Evolutionary conservation across 208 protist species (phyloP).

Genomic region (Leishmania lainsoni): DNA sequence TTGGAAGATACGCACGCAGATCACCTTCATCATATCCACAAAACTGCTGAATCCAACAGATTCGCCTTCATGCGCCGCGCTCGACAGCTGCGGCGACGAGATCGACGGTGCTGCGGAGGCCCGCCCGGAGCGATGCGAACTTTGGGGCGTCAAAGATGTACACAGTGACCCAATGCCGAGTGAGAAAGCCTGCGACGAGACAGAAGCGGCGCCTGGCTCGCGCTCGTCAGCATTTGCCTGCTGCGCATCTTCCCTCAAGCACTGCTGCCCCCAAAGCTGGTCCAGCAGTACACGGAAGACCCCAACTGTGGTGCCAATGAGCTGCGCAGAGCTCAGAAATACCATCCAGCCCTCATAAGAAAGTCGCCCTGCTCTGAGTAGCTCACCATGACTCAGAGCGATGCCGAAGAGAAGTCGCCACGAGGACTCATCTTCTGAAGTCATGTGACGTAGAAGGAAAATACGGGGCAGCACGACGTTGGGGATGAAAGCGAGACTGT

Average conservation of each 20-base stretch:
- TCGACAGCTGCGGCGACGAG: neutral
- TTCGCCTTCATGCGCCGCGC: neutral
- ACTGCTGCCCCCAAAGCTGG: conserved; percentile 58
- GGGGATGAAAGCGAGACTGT: neutral
- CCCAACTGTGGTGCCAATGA: conserved; percentile 65
- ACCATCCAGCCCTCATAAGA: conserved; percentile 58
- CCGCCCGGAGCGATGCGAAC: no score
- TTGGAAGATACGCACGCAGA: conserved; percentile 85
- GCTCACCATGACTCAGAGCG: conserved; percentile 78
- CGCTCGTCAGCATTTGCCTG: neutral
- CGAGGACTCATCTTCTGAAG: conserved; percentile 42
- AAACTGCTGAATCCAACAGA: conserved; percentile 77
- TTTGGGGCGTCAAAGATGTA: neutral
- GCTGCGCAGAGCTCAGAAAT: conserved; percentile 59
- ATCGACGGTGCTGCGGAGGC: neutral
- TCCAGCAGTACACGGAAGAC: conserved; percentile 77
- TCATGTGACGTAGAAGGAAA: conserved; percentile 16
- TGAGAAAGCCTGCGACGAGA: neutral
- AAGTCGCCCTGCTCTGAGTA: conserved; percentile 38
- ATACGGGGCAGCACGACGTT: neutral
- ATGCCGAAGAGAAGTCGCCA: conserved; percentile 89
- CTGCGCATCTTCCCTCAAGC: neutral
- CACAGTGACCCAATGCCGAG: neutral
- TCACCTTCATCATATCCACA: conserved; percentile 85
- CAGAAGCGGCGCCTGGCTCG: no score